Base-by-base conservation (phyloP, 2,329 filamentous ascomycete genomes). In the Claviceps sp. region DNA sequence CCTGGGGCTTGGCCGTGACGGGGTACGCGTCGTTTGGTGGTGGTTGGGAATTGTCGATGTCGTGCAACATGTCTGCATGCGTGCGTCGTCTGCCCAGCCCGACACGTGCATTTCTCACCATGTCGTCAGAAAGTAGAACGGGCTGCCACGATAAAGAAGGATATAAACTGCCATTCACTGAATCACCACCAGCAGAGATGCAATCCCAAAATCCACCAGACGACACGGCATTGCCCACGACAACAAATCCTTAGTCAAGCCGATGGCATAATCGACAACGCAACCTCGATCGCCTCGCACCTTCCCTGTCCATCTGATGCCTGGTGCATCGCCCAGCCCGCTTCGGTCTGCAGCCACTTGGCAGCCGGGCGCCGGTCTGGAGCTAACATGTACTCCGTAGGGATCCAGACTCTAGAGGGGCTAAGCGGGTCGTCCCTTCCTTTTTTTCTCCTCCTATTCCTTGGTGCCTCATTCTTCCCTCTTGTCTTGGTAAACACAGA, bases 351-450 rank as follows among this genome's bases (percentile, higher is more conserved):
- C 46, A 20, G 49, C 49, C 26, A 46, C 42, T 44, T 46, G 48
- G 43, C 41, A 43, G 5, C 41, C 24, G 24, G 24, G 13, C 40
- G 24, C 11, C 40, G 37, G 47, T 24, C 37, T 47, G 48, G 43
- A 43, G 47, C 47, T 49, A 44, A 22, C 11, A 16, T 22, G 18
- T 18, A 18, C 18, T 18, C 18, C 18, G 18, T 18, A 49, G 47
- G 51, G 47, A 44, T 41, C 34, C 24, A 18, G 47, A 47, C 38
- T 41, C 34, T 18, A 18, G 51, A 47, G 51, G 34, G 34, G 47
- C 51, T 20, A 49, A 52, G 51, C 42, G 51, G 48, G 48, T 47
- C 43, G 47, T 46, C 48, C 51, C 47, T 50, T 53, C 47, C 30
- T 46, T 34, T 46, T n/a, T 44, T 45, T 11, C 34, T 18, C 30